phyloP scores from a whole-genome alignment of 2,329 filamentous ascomycete genomes.

The Talaromyces sp. region DNA sequence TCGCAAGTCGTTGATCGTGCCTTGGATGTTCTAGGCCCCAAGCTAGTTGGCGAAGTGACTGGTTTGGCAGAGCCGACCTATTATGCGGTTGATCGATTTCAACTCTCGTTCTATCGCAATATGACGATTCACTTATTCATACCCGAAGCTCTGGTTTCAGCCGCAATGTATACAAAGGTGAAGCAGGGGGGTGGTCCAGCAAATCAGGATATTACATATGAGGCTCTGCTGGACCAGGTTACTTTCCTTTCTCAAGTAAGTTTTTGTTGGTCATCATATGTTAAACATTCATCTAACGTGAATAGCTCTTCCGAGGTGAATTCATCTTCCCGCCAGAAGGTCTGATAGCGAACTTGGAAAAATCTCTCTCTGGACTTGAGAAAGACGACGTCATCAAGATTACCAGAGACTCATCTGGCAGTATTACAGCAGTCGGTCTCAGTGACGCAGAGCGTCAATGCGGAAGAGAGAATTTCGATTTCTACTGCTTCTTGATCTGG shows the following conservation, averaged over 20 bases:
- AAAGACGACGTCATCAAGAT: constrained; percentile 73
- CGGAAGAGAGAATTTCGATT: constrained; percentile 93
- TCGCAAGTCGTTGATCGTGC: constrained; percentile 83
- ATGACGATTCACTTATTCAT: constrained; percentile 99
- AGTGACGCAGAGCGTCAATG: constrained; percentile 71
- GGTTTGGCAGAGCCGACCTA: constrained; percentile 87
- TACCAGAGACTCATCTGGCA: constrained; percentile 54
- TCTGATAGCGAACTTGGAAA: constrained; percentile 73
- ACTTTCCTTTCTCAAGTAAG: constrained; percentile 73
- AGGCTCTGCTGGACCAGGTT: constrained; percentile 73
- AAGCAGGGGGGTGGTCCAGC: constrained; percentile 86
- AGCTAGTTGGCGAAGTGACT: constrained; percentile 76
- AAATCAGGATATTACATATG: constrained; percentile 74
- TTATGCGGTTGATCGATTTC: constrained; percentile 92
- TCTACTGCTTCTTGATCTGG: constrained; percentile 98
- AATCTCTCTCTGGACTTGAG: constrained; percentile 74
- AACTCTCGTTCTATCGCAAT: constrained; percentile 96
- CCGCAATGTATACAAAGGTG: constrained; percentile 83
- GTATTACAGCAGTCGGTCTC: constrained; percentile 68
- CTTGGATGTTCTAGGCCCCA: constrained; percentile 84
- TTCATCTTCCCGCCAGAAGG: constrained; percentile 95
- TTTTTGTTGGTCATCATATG: not conserved
- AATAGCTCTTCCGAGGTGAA: constrained; percentile 82
- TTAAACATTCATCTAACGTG: not conserved
- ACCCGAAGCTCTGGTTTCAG: constrained; percentile 84